Evolutionary conservation across 352 stramenopile genomes (phyloP), one percentile per base, ranked within the genome.

Genomic region (Peronosclerospora sorghi): DNA sequence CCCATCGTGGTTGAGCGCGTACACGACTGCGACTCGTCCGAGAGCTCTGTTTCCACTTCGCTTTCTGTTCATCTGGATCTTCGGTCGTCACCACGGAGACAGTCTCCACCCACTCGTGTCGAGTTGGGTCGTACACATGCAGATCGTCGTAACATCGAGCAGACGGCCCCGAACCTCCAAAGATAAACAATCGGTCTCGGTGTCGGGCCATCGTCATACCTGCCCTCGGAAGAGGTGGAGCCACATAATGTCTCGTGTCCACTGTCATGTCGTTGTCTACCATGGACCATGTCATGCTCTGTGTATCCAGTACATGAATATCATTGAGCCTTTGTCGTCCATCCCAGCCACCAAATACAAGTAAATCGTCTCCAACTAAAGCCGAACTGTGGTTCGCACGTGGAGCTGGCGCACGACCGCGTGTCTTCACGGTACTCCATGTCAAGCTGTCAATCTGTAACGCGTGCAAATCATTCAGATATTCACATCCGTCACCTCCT

Each of bases 61-160:
- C 35, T 45, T 32, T 60, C 51, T 51, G 32, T 5, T 51, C 29
- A 32, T 56, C 52, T 19, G 21, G 19, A 12, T 46, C 46, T 28
- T 48, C 47, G 20, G 41, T 37, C 21, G 40, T 45, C 6, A 35
- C 32, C 6, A 64, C 41, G 7, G 30, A 40, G 20, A 59, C 48
- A n/a, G 55, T 73, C 76, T 89, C 71, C 72, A 91, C 48, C 69
- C 67, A 80, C 35, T 60, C 48, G 21, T 62, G 49, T 62, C 61
- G 28, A 38, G 35, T 42, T 0, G 62, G 56, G 60, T 97, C 88
- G 40, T 96, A 90, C 35, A 97, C 82, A 50, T 97, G 90, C 29
- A 98, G 76, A 45, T 98, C 93, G 49, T 97, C 89, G 62, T 97
- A 98, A 62, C 90, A 97, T 51, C 96, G 96, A 20, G 87, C 90